These are phyloP conservation scores for Trichoderma harzianum DNA, from an alignment of 2,329 filamentous ascomycete genomes.

Conservation along the genomic window DNA sequence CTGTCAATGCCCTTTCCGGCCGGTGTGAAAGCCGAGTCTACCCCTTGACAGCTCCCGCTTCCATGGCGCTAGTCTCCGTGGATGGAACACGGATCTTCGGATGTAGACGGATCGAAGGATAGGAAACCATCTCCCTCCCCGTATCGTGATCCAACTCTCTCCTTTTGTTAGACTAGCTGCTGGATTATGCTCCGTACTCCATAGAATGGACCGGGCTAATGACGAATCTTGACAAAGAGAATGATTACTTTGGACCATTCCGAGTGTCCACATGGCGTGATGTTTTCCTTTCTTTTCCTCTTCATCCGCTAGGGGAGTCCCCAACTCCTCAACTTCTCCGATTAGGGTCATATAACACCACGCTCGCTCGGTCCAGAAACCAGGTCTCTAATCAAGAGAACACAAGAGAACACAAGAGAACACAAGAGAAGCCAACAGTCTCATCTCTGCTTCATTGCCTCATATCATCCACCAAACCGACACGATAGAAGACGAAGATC, in stretches of 20 bases:
- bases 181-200: background rate
- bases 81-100: background rate
- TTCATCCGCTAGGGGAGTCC: background rate
- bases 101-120: slow-evolving; percentile 2
- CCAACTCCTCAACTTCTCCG: background rate
- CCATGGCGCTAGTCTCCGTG: background rate
- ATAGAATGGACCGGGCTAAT: background rate
- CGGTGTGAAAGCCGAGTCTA: slow-evolving; percentile 5
- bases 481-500: background rate
- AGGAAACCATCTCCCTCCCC: background rate
- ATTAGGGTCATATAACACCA: background rate
- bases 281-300: background rate
- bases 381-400: background rate
- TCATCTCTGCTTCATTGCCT: background rate
- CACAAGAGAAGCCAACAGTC: background rate
- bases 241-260: background rate
- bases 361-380: background rate
- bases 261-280: slow-evolving; percentile 2
- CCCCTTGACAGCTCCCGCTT: background rate
- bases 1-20: background rate
- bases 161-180: background rate
- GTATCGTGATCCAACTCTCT: background rate
- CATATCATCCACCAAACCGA: background rate
- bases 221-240: background rate
- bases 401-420: background rate